Evolutionary conservation across 306 rosid genomes (phyloP).

Genomic region (Dalbergia oliveri): DNA sequence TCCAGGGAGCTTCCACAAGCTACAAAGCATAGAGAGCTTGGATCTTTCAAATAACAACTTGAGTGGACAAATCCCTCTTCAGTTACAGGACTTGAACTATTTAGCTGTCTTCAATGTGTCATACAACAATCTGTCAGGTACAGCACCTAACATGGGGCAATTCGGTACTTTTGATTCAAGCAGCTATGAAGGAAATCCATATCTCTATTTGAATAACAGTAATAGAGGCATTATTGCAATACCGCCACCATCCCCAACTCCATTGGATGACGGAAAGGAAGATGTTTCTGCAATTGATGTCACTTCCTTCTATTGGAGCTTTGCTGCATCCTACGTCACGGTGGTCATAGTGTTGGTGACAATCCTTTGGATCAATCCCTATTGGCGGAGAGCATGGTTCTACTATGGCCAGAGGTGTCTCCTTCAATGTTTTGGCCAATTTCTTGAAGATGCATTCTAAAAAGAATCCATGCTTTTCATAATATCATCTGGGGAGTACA

Average conservation of each 20-base stretch:
- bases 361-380: not conserved
- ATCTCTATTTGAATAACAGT: not conserved
- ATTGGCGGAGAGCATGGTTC: not conserved
- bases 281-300: not conserved
- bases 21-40: slow-evolving; percentile 28
- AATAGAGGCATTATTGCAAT: not conserved
- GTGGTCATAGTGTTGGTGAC: not conserved
- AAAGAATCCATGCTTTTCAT: no score
- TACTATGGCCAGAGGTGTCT: not conserved
- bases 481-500: no score
- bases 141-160: not conserved
- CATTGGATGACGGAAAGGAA: not conserved
- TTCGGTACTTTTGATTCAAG: not conserved
- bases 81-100: not conserved
- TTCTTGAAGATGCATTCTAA: not conserved
- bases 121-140: slow-evolving; percentile 33
- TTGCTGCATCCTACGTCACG: not conserved
- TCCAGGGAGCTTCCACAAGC: slow-evolving; percentile 20
- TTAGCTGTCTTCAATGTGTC: slow-evolving; percentile 40
- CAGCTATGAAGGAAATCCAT: not conserved
- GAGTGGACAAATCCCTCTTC: slow-evolving; percentile 37
- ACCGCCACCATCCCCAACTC: not conserved
- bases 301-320: not conserved
- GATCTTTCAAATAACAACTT: slow-evolving; percentile 45
- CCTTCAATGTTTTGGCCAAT: not conserved